Conservation (phyloP, 108 stramenopile species). For the Cylindrotheca fusiformis region DNA sequence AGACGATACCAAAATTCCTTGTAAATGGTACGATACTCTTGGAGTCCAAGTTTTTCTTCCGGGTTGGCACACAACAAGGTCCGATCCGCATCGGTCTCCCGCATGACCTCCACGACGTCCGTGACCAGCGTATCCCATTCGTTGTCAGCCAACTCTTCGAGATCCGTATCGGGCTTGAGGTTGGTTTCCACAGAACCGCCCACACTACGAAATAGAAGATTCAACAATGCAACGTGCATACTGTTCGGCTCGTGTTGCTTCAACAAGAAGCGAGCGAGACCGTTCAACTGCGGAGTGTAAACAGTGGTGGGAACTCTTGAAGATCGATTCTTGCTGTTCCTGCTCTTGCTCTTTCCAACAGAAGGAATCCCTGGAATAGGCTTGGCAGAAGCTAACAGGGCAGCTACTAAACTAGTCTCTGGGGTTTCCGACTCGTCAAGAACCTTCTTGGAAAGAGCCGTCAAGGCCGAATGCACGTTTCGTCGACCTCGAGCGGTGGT, state of each 20-base stretch:
- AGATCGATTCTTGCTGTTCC: background rate
- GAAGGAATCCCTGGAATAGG: conserved; percentile 29
- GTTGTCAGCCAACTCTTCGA: conserved; percentile 71
- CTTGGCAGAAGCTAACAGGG: conserved; percentile 39
- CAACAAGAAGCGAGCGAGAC: conserved; percentile 34
- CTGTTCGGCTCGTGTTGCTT: conserved; percentile 54
- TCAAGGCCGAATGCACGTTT: conserved; percentile 10
- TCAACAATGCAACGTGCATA: conserved; percentile 56
- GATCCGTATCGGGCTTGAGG: conserved; percentile 31
- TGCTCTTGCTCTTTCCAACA: conserved; percentile 7
- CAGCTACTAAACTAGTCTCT: conserved; percentile 39
- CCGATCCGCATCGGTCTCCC: conserved; percentile 40
- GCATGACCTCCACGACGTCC: conserved; percentile 77
- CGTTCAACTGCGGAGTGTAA: conserved; percentile 33
- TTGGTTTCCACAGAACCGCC: conserved; percentile 52
- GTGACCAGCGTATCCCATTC: conserved; percentile 68
- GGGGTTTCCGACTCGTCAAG: conserved; percentile 34
- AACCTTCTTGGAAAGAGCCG: conserved; percentile 27
- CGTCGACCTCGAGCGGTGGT: background rate
- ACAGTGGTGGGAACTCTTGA: background rate
- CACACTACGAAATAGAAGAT: conserved; percentile 80
- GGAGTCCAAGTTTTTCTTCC: conserved; percentile 19
- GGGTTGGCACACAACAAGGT: conserved; percentile 49
- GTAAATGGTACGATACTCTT: conserved; percentile 66
- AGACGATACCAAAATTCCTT: conserved; percentile 77